Conservation (phyloP, 2,329 filamentous ascomycete species). For the Nannizziopsis arthrosporioides region DNA sequence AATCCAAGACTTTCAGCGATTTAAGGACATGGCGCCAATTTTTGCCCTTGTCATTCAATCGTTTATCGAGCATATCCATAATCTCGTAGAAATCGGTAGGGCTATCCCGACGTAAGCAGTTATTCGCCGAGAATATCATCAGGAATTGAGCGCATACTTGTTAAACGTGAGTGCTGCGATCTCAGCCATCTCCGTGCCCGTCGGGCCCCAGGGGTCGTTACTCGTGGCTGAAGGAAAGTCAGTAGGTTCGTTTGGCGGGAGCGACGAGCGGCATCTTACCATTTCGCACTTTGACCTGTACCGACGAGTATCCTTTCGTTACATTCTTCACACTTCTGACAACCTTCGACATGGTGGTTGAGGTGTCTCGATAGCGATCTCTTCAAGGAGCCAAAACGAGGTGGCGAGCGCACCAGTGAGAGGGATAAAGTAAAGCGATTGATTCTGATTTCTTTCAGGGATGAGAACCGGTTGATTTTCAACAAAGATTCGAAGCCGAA, state of each 20-base stretch:
- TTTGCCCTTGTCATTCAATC: slow-evolving; percentile 97
- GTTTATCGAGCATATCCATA: slow-evolving; percentile 99
- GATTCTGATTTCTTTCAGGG: too few relatives aligned
- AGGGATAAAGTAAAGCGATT: background rate
- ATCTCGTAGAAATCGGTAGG: slow-evolving; percentile 98
- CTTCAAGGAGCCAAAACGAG: background rate
- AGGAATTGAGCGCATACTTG: slow-evolving; percentile 52
- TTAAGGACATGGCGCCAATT: slow-evolving; percentile 99
- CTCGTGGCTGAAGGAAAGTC: slow-evolving; percentile 62
- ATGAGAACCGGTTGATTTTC: too few relatives aligned
- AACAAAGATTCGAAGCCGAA: too few relatives aligned
- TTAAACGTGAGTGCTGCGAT: slow-evolving; percentile 97
- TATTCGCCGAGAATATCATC: background rate
- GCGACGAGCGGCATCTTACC: slow-evolving; percentile 43
- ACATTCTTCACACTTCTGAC: slow-evolving; percentile 98
- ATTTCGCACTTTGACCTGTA: slow-evolving; percentile 97
- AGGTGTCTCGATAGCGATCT: background rate
- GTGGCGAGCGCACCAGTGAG: background rate
- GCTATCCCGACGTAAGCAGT: slow-evolving; percentile 37
- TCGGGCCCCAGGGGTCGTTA: slow-evolving; percentile 97
- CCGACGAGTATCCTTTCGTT: slow-evolving; percentile 92
- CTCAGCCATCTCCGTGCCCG: slow-evolving; percentile 96
- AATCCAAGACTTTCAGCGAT: slow-evolving; percentile 93
- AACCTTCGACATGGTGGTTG: slow-evolving; percentile 71
- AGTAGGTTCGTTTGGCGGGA: background rate